A percentile compares a stretch with the other conserved stretches of the same genome.
Evolutionary conservation across 805 yeast genomes (phyloP).

Genomic region (Kockiozyma suomiensis): DNA sequence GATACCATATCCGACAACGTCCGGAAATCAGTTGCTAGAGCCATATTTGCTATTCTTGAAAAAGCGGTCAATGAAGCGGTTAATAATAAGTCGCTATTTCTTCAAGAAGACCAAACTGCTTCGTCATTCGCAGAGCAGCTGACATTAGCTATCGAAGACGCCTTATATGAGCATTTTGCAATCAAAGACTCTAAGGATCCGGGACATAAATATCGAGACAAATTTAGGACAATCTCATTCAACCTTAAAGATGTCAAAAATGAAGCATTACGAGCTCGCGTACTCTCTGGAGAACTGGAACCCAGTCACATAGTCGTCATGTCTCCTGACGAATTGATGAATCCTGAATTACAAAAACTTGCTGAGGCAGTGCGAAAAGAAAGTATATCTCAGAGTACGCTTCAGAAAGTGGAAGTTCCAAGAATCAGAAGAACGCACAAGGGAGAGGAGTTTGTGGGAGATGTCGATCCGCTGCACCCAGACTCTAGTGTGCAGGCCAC

Average conservation of each 20-base stretch:
- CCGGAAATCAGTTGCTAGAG: constrained; percentile 56
- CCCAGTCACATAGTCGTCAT: constrained; percentile 63
- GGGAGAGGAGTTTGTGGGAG: constrained; percentile 81
- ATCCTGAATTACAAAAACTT: constrained; percentile 69
- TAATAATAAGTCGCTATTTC: constrained; percentile 12
- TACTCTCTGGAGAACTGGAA: constrained; percentile 56
- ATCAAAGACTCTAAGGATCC: constrained; percentile 40
- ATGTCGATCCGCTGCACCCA: constrained; percentile 44
- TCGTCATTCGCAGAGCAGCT: constrained; percentile 49
- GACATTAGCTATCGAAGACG: constrained; percentile 56
- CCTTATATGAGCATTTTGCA: constrained; percentile 49
- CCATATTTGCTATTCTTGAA: constrained; percentile 51
- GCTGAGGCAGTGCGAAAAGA: constrained; percentile 73
- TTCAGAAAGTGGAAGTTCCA: constrained; percentile 62
- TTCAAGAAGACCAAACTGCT: constrained; percentile 34
- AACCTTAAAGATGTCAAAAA: constrained; percentile 63
- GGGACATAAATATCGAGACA: constrained; percentile 60
- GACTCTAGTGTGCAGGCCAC: background rate
- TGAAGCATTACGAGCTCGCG: constrained; percentile 56
- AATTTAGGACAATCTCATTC: constrained; percentile 66
- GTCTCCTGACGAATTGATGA: constrained; percentile 73
- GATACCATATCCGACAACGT: constrained; percentile 42
- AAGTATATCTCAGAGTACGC: constrained; percentile 66
- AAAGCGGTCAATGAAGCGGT: constrained; percentile 31
- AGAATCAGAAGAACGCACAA: constrained; percentile 79